Evolutionary conservation across 2,329 filamentous ascomycete species (phyloP), one percentile per base, ranked within the genome.

Genomic region (Neobulgaria alba): DNA sequence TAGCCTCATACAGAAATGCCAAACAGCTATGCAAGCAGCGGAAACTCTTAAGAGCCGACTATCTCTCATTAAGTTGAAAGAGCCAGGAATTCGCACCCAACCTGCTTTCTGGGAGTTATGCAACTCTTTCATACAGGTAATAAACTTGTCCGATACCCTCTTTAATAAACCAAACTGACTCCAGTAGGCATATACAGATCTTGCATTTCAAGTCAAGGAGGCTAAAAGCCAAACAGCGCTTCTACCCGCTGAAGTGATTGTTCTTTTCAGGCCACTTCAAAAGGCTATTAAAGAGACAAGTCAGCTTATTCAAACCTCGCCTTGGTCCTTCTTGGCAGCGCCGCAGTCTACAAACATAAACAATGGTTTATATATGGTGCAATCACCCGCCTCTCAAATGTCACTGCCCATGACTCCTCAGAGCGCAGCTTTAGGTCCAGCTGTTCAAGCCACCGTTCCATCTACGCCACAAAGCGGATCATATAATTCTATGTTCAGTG

Each of bases 371-470:
- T 57, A 54, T 30, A 51, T 29, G 14, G 37, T 47, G 12, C 53
- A 58, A 30, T 61, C 50, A 16, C 63, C 58, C 36, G 71, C 67
- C 10, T 72, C 72, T 34, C 68, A 71, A 16, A 66, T 73, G 8
- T 69, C 74, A 9, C 65, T 88, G 29, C 88, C 89, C 7, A 87
- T 92, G 55, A 95, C 89, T 1, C 89, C 90, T 5, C 74, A 95
- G 47, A 92, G 85, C 53, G 89, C 88, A 12, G 89, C 89, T 1
- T 70, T 95, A 4, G 90, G 89, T 0, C 87, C 89, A 4, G 89
- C 89, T 15, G 85, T 88, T 40, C 88, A 94, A 62, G 88, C 89
- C 1, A 95, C 87, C 0, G 81, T 95, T 9, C 84, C 86, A 3
- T 85, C 75, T 2, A 85, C 78, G 0, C 77, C 78, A 8, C 54